Percentiles rank a stretch among this genome's conserved stretches.
Conservation (phyloP, 176 grass and related monocot genomes). For the Bolboschoenus planiculmis region DNA sequence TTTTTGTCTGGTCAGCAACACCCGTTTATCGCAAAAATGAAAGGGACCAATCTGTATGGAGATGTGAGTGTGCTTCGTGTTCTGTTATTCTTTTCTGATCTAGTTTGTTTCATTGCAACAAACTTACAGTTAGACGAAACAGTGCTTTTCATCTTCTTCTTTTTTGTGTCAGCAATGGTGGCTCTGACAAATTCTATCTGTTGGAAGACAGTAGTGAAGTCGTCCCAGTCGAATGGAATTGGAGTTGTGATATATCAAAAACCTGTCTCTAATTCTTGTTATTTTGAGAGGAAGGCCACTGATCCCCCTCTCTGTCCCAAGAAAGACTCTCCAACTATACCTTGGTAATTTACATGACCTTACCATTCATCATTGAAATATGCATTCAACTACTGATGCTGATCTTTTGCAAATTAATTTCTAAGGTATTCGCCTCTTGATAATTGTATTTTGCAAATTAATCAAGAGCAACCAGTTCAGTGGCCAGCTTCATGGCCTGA, state of each 20-base stretch:
- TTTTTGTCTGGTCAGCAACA: constrained; percentile 91
- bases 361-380: constrained; percentile 2
- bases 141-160: not conserved
- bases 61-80: constrained; percentile 38
- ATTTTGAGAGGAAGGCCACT: constrained; percentile 39
- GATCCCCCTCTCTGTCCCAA: constrained; percentile 45
- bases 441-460: constrained; percentile 48
- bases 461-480: constrained; percentile 27
- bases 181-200: constrained; percentile 70
- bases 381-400: constrained; percentile 17
- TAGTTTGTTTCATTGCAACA: not conserved
- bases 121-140: not conserved
- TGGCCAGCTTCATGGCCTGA: constrained; percentile 78
- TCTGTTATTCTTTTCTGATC: not conserved
- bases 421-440: constrained; percentile 74
- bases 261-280: constrained; percentile 62
- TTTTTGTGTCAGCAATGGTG: constrained; percentile 58
- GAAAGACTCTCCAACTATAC: constrained; percentile 31
- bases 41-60: constrained; percentile 71
- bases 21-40: constrained; percentile 67
- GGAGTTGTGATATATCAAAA: constrained; percentile 97
- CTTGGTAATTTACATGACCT: constrained; percentile 45
- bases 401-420: constrained; percentile 2
- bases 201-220: constrained; percentile 72
- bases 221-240: constrained; percentile 49